Base-by-base conservation (phyloP, 2,329 filamentous ascomycete species). In the Verticillium tricorpus region DNA sequence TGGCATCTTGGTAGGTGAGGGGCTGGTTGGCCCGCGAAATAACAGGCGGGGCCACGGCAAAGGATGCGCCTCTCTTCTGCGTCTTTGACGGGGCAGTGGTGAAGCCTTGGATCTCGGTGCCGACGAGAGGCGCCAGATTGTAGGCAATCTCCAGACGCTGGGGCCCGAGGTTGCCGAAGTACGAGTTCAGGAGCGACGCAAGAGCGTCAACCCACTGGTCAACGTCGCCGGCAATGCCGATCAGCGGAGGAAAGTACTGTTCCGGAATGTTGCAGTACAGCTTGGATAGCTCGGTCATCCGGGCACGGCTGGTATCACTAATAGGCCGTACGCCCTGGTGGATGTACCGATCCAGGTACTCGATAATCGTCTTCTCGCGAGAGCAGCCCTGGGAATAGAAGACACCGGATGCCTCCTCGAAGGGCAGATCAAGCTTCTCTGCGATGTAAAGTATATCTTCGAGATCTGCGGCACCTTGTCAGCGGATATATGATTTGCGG, bases 361-460 rank as follows among this genome's bases (percentile, higher is more conserved):
- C 72, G 15, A 78, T 67, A 7, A 78, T 74, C 1, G 81, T 73
- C 7, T 72, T 73, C 17, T 76, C 76, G 37, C 72, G 72, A 0
- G 78, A 81, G 54, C 69, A 72, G 28, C 71, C 68, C 34, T 74
- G 74, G 7, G 73, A 72, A 28, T 72, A 68, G 63, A 80, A 83
- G 17, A 78, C 74, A 11, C 69, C 69, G 2, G 72, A 73, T 5
- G 81, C 76, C 32, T 80, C 76, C 3, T 74, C 74, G 28, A 73
- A 73, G 0, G 76, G 72, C 35, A 80, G 68, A 55, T 76, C 72
- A 11, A 83, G 73, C 54, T 76, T 73, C 55, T 82, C 76, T 17
- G 78, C 77, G 31, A 83, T 69, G 64, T 77, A 80, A 5, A 72
- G 67, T 35, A 83, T 76, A 34, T 80, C 76, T 37, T 77, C 75